Evolutionary conservation across 1,284 basidiomycete species (phyloP), one percentile per base, ranked within the genome.

Genomic region (Golubevia sp.): DNA sequence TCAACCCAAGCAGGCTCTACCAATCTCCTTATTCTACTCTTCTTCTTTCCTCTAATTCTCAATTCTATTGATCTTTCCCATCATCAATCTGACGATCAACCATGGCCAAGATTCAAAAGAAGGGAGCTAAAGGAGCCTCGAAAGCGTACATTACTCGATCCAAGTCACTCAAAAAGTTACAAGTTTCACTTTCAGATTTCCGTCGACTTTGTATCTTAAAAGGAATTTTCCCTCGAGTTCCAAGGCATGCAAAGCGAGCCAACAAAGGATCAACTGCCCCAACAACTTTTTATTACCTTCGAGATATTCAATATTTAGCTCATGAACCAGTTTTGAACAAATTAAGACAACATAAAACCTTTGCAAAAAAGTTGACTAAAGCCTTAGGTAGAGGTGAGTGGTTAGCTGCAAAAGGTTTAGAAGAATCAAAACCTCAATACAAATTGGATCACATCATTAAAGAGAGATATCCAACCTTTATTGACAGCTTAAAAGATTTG

Each of bases 121-220:
- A 78, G 67, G 79, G 79, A 56, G 73, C 84, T 66, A 73, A 83
- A 5, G 85, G 85, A 55, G 87, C 85, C 63, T 94, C 94, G 65
- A 99, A 96, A 86, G 94, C 94, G 74, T 97, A 95, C 83, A 88
- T 93, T 34, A 34, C 30, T 34, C 30, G 30, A 34, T 5, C 5
- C 30, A 34, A 34, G 30, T 34, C 80, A n/a, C 67, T 82, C 55
- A 83, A 83, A 72, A 80, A 80, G 76, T 77, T 83, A 21, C 81
- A 83, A 67, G 63, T 82, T n/a, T 77, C 77, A 0, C 78, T 83
- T 38, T 73, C 79, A 59, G 81, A 83, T 71, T 83, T 83, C 65
- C 74, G 81, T 5, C 63, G 81, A 26, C 74, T 83, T 48, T 83
- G 81, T 56, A 83, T 83, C 58, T 75, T 83, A 61, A 83, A 83